Base-by-base conservation (phyloP, 441 rosid species). In the Gossypium lobatum region DNA sequence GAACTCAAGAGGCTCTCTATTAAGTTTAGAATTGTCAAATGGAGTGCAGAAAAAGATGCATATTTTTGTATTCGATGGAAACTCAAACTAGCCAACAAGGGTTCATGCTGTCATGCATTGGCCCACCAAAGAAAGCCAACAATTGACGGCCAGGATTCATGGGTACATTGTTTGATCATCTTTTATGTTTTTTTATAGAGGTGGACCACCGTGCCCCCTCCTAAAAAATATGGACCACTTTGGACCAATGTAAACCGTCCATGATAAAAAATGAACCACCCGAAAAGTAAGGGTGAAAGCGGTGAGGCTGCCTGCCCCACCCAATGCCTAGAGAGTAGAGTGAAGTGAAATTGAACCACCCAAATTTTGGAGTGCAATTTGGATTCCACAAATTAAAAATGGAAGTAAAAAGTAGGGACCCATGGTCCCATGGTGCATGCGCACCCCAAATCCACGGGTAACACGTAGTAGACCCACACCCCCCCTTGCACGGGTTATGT, bases 341-440 rank as follows among this genome's bases (percentile, higher is more conserved):
- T 59, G 69, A 64, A 64, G 31, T 11, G 6, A 45, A 65, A 45
- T 45, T 13, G 37, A 55, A 20, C 31, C 53, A 52, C n/a, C 60
- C 72, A 69, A 52, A 21, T 2, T 50, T 0, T 28, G 59, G 42
- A 46, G 57, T 48, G 23, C 17, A 37, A 7, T 4, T 26, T 31
- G 59, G 74, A 63, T 2, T 74, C 75, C 77, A 64, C 62, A 74
- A 45, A 7, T 6, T 45, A 17, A 28, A 65, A 39, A 26, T n/a
- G 3, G 18, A 17, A 26, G n/a, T 6, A 20, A 6, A 11, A 42
- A 6, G 18, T 25, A 25, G 16, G 61, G 68, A 10, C 11, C 46
- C 16, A 6, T 1, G 70, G 70, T 6, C 31, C 70, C n/a, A 64
- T 42, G 34, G 55, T 42, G 37, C 70, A 65, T 45, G 70, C 70